Evolutionary conservation across 1,284 basidiomycete genomes (phyloP), one percentile per base, ranked within the genome.

Genomic region (Sphaerobolus stellatus): DNA sequence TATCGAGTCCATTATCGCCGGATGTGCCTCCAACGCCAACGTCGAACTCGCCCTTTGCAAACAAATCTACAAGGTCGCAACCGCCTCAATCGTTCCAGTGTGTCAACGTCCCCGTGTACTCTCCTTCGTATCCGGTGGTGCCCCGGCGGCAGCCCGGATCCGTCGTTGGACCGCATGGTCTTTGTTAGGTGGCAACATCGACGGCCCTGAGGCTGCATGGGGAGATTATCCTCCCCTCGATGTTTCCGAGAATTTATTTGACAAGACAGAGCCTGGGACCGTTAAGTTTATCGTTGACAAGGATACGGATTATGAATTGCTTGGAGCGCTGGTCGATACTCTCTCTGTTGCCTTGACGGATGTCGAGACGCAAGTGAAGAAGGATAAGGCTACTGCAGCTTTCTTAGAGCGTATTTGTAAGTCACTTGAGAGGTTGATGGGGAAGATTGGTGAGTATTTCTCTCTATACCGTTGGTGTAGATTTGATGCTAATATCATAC

Each of bases 401-500:
- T 31, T 22, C 27, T 30, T 43, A 7, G 41, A 48, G 27, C 18
- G 20, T 27, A 27, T 34, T 13, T 48, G 8, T 22, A 33, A 49
- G 36, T 34, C 30, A 25, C 31, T 45, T n/a, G 53, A 57, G 11
- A 43, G 28, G 27, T 27, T 52, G 40, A 76, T 86, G 61, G 75
- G 77, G n/a, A 78, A 74, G 50, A 89, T 89, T 50, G 74, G 87
- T 88, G 53, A 44, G 77, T 68, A n/a, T 59, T 64, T 61, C 38
- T 27, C 30, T 16, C 14, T 30, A n/a, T n/a, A n/a, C n/a, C n/a
- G 22, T 29, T 40, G 22, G 52, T 31, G 25, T 50, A 14, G 28
- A 18, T 18, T 5, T 30, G 29, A 7, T 22, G 36, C 49, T 4
- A 7, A 16, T 28, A 8, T 20, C 7, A 22, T 52, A 27, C 52